Evolutionary conservation across 1,284 basidiomycete species (phyloP).

Genomic region (Termitomyces sp.): DNA sequence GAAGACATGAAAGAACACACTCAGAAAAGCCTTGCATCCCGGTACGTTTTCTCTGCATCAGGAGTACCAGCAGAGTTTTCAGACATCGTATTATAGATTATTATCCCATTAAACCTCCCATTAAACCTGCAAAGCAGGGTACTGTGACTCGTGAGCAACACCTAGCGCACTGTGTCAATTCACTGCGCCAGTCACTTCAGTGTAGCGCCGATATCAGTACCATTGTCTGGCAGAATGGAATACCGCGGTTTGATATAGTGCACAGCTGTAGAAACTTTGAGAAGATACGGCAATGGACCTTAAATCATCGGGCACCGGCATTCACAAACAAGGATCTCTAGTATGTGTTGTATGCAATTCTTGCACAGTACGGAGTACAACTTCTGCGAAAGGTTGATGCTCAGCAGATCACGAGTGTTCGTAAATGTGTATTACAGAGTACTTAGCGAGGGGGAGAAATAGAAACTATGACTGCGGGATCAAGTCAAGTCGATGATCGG

Average conservation of each 20-base stretch:
- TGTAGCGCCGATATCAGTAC: neutral
- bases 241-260: neutral
- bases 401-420: neutral
- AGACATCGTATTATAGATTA: too few species aligned
- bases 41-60: neutral
- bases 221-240: neutral
- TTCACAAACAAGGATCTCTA: neutral
- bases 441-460: neutral
- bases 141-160: neutral
- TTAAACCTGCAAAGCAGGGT: too few species aligned
- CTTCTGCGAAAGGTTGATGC: neutral
- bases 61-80: too few species aligned
- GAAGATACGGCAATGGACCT: neutral
- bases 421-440: neutral
- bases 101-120: neutral
- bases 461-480: neutral
- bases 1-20: neutral
- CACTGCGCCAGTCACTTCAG: neutral
- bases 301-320: neutral
- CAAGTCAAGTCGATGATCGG: constrained; percentile 3
- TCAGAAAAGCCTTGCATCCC: neutral
- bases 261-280: neutral
- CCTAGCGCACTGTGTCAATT: neutral
- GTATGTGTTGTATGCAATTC: neutral
- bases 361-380: neutral